These are phyloP conservation scores for Cercospora brassicicola DNA, from an alignment of 2,329 filamentous ascomycete species.

Conservation along the genomic window DNA sequence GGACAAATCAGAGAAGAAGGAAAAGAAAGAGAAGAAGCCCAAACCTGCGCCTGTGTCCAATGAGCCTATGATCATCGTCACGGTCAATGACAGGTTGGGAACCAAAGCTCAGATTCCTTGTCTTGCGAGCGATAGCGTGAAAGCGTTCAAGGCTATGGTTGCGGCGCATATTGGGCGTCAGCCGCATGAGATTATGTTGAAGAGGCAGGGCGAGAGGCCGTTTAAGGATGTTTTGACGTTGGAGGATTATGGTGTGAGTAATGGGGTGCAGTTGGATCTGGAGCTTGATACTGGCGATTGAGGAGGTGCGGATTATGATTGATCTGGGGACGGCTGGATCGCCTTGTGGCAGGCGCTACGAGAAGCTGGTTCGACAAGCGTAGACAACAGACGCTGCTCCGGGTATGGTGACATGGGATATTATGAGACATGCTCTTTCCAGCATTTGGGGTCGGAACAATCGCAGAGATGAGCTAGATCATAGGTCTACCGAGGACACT, in stretches of 20 bases:
- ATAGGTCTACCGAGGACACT: neutral
- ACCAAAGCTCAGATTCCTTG: conserved; percentile 95
- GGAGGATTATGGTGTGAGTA: conserved; percentile 91
- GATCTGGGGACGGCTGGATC: neutral
- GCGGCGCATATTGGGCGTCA: conserved; percentile 85
- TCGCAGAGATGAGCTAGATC: neutral
- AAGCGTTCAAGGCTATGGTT: conserved; percentile 87
- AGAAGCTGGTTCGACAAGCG: neutral
- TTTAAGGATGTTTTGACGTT: conserved; percentile 89
- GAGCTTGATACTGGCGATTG: conserved; percentile 45
- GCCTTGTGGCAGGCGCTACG: neutral
- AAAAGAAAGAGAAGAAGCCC: conserved; percentile 31
- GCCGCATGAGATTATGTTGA: conserved; percentile 86
- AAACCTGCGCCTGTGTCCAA: conserved; percentile 40
- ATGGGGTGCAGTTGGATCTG: conserved; percentile 68
- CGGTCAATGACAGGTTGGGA: conserved; percentile 91
- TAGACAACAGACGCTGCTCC: neutral
- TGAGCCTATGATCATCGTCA: conserved; percentile 89
- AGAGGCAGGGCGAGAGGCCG: conserved; percentile 85
- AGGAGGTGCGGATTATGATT: conserved; percentile 9
- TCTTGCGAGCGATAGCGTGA: conserved; percentile 77
- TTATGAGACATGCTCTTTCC: neutral
- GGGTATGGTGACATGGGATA: neutral
- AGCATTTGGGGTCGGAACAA: neutral
- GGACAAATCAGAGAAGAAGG: conserved; percentile 24